phyloP scores from a whole-genome alignment of 129 eudicot genomes.

The Escallonia rubra region DNA sequence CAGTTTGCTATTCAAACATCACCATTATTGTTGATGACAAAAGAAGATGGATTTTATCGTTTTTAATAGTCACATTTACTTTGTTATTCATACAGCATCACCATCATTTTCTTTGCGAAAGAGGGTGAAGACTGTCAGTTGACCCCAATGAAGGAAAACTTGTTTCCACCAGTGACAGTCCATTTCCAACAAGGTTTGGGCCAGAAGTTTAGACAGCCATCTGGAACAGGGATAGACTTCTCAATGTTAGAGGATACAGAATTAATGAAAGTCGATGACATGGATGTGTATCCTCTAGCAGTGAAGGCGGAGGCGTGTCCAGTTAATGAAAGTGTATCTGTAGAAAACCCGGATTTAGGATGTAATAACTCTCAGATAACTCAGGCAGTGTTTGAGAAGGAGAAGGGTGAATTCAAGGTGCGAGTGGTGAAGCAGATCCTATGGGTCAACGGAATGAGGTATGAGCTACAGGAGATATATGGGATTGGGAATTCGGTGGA shows the following conservation, averaged over 20 bases:
- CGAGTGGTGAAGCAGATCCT: slow-evolving; percentile 78
- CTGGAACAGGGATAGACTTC: slow-evolving; percentile 83
- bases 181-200: slow-evolving; percentile 77
- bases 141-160: slow-evolving; percentile 60
- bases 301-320: slow-evolving; percentile 87
- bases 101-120: slow-evolving; percentile 88
- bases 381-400: slow-evolving; percentile 83
- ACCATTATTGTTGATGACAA: no score
- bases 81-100: slow-evolving; percentile 47
- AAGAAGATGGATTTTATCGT: no score
- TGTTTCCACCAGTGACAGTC: slow-evolving; percentile 58
- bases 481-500: slow-evolving; percentile 95
- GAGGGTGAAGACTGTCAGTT: slow-evolving; percentile 84
- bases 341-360: slow-evolving; percentile 36
- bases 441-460: slow-evolving; percentile 80
- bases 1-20: no score
- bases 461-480: slow-evolving; percentile 87
- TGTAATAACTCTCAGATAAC: slow-evolving; percentile 75
- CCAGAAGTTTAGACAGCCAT: slow-evolving; percentile 78
- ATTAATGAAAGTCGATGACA: slow-evolving; percentile 45
- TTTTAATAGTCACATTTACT: not conserved
- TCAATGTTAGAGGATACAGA: slow-evolving; percentile 65
- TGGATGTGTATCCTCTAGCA: slow-evolving; percentile 70
- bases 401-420: slow-evolving; percentile 66
- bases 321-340: slow-evolving; percentile 19